Evolutionary conservation across 176 grass and related monocot genomes (phyloP).

Genomic region (Lolium multiflorum): DNA sequence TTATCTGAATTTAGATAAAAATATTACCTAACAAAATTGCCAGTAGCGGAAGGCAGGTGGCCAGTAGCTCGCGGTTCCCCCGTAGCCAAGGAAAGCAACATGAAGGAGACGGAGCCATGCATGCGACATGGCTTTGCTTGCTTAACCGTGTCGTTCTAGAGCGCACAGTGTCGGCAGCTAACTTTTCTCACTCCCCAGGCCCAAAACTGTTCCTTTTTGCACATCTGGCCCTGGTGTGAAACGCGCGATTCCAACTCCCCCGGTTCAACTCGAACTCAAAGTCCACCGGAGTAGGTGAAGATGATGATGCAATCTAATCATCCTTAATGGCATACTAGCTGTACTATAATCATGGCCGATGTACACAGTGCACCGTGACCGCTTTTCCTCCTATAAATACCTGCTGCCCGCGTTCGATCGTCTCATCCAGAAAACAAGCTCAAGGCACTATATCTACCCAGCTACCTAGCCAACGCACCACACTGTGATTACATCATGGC

Average conservation of each 20-base stretch:
- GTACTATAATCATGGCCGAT: background rate
- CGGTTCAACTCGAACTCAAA: background rate
- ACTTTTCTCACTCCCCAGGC: background rate
- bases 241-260: background rate
- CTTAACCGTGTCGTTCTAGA: background rate
- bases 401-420: background rate
- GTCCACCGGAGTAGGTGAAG: slow-evolving; percentile 25
- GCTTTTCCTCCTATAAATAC: slow-evolving; percentile 7
- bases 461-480: background rate
- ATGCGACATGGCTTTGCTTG: too few relatives aligned
- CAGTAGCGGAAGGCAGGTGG: too few relatives aligned
- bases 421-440: background rate
- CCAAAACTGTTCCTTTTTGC: too few relatives aligned
- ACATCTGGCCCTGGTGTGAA: background rate
- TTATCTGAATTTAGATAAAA: too few relatives aligned
- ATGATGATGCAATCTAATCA: slow-evolving; percentile 23
- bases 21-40: too few relatives aligned
- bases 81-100: slow-evolving; percentile 5
- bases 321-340: background rate
- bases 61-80: background rate
- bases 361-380: background rate
- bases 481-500: background rate
- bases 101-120: background rate
- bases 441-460: slow-evolving; percentile 24
- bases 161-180: background rate